These are phyloP conservation scores for Talaromyces amestolkiae DNA, from an alignment of 2,329 filamentous ascomycete species.

Conservation along the genomic window DNA sequence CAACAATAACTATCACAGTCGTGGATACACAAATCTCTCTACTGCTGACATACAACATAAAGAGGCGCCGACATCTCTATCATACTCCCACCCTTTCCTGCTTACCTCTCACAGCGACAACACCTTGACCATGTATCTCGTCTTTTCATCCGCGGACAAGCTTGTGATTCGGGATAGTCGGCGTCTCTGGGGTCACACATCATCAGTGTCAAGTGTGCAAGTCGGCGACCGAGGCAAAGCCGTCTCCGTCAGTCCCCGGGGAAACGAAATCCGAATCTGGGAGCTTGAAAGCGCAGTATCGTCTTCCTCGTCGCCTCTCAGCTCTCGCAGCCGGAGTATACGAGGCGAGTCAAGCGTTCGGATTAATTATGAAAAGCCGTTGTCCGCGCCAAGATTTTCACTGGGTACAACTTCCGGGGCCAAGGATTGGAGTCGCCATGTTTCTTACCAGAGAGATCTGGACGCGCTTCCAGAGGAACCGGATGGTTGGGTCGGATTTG, in stretches of 20 bases:
- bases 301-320: constrained; percentile 27
- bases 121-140: constrained; percentile 77
- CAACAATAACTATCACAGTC: constrained; percentile 8
- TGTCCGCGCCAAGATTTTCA: constrained; percentile 20
- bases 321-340: constrained; percentile 43
- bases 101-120: constrained; percentile 83
- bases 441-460: constrained; percentile 16
- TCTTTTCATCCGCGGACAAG: constrained; percentile 65
- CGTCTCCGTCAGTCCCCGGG: constrained; percentile 80
- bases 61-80: constrained; percentile 60
- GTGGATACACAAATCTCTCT: neutral
- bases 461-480: constrained; percentile 37
- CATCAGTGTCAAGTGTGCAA: constrained; percentile 79
- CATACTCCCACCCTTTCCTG: constrained; percentile 80
- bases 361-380: constrained; percentile 45
- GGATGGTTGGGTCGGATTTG: constrained; percentile 74
- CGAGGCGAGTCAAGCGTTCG: constrained; percentile 54
- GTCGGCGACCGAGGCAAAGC: constrained; percentile 83
- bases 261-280: constrained; percentile 80
- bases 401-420: constrained; percentile 23
- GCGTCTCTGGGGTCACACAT: constrained; percentile 87
- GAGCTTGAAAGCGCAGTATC: constrained; percentile 72
- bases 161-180: constrained; percentile 71
- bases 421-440: constrained; percentile 27
- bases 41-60: constrained; percentile 35